phyloP scores from a whole-genome alignment of 148 eudicot species.

The Heliamphora exappendiculata region DNA sequence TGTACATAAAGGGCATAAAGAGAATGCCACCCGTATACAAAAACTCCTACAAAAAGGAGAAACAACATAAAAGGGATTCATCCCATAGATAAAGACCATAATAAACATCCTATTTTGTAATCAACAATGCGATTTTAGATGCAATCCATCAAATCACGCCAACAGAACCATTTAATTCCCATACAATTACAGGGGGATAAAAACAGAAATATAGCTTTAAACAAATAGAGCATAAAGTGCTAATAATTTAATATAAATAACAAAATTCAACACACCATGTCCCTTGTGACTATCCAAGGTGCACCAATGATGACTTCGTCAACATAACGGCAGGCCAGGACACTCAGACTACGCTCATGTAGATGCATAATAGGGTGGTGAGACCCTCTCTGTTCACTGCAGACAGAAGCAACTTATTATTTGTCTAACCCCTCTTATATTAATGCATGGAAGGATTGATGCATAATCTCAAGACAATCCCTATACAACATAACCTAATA shows the following conservation, averaged over 20 bases:
- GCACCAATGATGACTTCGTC: constrained; percentile 96
- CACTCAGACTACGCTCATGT: constrained; percentile 92
- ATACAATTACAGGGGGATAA: neutral
- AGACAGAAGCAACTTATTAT: neutral
- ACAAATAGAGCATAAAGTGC: neutral
- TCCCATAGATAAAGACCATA: too few species aligned
- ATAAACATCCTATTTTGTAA: neutral
- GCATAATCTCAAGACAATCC: neutral
- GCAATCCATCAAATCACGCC: neutral
- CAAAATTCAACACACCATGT: constrained; percentile 58
- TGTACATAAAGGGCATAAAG: neutral
- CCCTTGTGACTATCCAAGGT: constrained; percentile 76
- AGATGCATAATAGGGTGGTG: constrained; percentile 82
- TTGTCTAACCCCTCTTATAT: neutral
- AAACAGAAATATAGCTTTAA: constrained; percentile 7
- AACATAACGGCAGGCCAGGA: constrained; percentile 83
- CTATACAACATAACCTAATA: neutral
- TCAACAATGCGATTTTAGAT: neutral
- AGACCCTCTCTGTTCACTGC: constrained; percentile 74
- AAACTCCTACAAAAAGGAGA: too few species aligned
- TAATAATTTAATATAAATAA: neutral
- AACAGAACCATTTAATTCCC: neutral
- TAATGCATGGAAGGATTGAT: neutral
- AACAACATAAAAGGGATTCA: too few species aligned
- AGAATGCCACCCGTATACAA: too few species aligned